Percentiles rank a stretch among this genome's conserved stretches.
Conservation (phyloP, 352 stramenopile genomes). For the Phytophthora syringae region DNA sequence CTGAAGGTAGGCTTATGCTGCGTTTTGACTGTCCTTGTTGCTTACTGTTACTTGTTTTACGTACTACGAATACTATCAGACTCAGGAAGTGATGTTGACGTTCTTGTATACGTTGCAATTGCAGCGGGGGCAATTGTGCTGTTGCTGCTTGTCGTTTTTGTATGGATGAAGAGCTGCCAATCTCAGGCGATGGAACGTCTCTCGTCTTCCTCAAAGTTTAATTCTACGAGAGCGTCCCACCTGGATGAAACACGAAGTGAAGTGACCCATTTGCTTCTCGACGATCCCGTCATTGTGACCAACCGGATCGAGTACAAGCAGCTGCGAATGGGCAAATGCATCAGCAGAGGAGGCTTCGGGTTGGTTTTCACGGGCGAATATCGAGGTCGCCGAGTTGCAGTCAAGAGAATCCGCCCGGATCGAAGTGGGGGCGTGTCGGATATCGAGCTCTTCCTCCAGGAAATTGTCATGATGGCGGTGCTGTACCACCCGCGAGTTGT, state of each 20-base stretch:
- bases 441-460: slow-evolving; percentile 38
- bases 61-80: slow-evolving; percentile 5
- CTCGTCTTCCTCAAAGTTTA: slow-evolving; percentile 28
- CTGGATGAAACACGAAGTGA: slow-evolving; percentile 21
- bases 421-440: slow-evolving; percentile 26
- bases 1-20: slow-evolving; percentile 10
- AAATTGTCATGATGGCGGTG: slow-evolving; percentile 47
- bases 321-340: slow-evolving; percentile 33
- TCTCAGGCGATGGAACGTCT: slow-evolving; percentile 12
- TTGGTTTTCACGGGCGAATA: slow-evolving; percentile 41
- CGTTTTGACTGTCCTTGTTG: too few species aligned
- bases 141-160: slow-evolving; percentile 26
- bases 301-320: slow-evolving; percentile 46
- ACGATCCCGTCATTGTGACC: slow-evolving; percentile 41
- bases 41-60: neutral
- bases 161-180: slow-evolving; percentile 29
- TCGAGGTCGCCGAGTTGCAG: slow-evolving; percentile 29
- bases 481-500: slow-evolving; percentile 43
- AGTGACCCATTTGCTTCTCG: slow-evolving; percentile 22
- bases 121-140: slow-evolving; percentile 16
- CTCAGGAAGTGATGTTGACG: slow-evolving; percentile 20
- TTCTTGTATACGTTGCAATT: slow-evolving; percentile 28
- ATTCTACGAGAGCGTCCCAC: slow-evolving; percentile 20
- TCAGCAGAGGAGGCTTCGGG: slow-evolving; percentile 41
- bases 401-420: slow-evolving; percentile 42